Conservation (phyloP, 768 basidiomycete species). For the Collybia mongolica region DNA sequence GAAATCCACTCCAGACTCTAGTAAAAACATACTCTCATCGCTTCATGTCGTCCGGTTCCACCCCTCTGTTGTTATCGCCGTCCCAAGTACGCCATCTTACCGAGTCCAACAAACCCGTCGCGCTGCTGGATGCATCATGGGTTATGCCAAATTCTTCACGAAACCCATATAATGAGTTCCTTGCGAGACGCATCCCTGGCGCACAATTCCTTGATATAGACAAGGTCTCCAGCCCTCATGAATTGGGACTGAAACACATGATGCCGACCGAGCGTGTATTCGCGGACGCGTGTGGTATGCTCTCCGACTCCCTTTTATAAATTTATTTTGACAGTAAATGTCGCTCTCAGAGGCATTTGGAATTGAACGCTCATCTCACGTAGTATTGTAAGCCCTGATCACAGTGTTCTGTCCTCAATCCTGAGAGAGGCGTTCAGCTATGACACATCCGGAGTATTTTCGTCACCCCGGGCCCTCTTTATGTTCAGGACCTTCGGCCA, state of each 20-base stretch:
- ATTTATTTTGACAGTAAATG: background rate
- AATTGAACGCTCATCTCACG: constrained; percentile 71
- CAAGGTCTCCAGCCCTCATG: constrained; percentile 68
- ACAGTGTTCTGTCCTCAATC: background rate
- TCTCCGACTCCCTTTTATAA: background rate
- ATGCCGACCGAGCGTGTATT: constrained; percentile 76
- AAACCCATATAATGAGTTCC: constrained; percentile 67
- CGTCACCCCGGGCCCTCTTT: constrained; percentile 88
- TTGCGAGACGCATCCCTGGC: constrained; percentile 62
- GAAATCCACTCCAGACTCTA: constrained; percentile 5
- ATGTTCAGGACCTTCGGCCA: constrained; percentile 96
- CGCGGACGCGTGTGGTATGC: constrained; percentile 77
- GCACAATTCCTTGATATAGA: constrained; percentile 82
- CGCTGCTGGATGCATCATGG: constrained; percentile 81
- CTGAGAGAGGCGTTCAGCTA: constrained; percentile 50
- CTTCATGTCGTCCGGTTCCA: constrained; percentile 36
- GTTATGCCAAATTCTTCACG: constrained; percentile 90
- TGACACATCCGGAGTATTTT: constrained; percentile 89
- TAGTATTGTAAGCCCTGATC: constrained; percentile 62
- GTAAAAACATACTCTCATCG: constrained; percentile 10
- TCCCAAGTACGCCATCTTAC: constrained; percentile 38
- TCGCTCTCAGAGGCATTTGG: constrained; percentile 56
- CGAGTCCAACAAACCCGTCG: constrained; percentile 30
- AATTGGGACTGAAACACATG: constrained; percentile 91
- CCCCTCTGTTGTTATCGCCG: constrained; percentile 55